Evolutionary conservation across 305 asterid genomes (phyloP), one percentile per base, ranked within the genome.

Genomic region (Fraxinus albicans): DNA sequence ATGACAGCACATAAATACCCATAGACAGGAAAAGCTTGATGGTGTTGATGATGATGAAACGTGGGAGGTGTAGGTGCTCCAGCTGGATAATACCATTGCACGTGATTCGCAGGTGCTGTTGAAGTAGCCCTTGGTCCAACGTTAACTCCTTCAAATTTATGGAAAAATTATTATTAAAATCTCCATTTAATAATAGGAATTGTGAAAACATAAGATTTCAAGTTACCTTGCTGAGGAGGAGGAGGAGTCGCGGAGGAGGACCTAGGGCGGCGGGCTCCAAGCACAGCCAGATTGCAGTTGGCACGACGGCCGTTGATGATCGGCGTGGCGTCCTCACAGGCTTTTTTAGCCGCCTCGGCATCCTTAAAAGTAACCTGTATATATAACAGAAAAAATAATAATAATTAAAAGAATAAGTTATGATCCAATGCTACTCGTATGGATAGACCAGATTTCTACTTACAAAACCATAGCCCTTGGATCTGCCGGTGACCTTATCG

Each of bases 401-500:
- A 25, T 25, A 25, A 25, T 21, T 3, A 23, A 63, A 19, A 19
- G 25, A 8, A 63, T 19, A 19, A 23, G 15, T 8, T 27, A 13
- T 9, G 74, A 67, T 67, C 19, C 38, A 67, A 67, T 67, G 7
- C 74, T 19, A 63, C 72, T 21, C 31, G 33, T 21, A 23, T 63
- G 72, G 33, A 63, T 23, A 25, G 7, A 21, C 36, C 6, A 3
- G 35, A 27, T 67, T 67, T 10, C 2, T 17, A 81, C 98, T 86
- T 89, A 95, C 99, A 81, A 96, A 96, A 76, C 99, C 99, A 70
- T 96, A 96, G 88, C 99, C 99, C 87, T 93, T 96, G 92, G 99
- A 96, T 93, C 99, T 88, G 85, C 96, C 98, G 82, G 99, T 92
- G 86, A 91, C 83, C 87, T 96, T 96, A 70, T 96, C 97, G 85